phyloP scores from a whole-genome alignment of 352 stramenopile genomes.

The Salisapilia sapeloensis region DNA sequence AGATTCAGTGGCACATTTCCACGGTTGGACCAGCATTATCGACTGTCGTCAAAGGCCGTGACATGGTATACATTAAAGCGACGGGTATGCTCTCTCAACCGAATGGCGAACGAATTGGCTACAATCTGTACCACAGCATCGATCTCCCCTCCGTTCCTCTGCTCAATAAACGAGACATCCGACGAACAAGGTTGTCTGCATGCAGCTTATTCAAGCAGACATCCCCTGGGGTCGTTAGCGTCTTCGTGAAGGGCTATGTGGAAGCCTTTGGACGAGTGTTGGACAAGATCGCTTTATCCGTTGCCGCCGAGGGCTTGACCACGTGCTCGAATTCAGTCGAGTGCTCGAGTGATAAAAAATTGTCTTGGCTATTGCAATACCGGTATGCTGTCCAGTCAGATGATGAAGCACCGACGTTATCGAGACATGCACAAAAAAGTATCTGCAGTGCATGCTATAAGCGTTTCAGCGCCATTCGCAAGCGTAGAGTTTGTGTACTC shows the following conservation, averaged over 20 bases:
- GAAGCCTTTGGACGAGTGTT: too few relatives aligned
- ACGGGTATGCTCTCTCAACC: slow-evolving; percentile 14
- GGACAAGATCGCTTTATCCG: slow-evolving; percentile 10
- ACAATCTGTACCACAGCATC: slow-evolving; percentile 22
- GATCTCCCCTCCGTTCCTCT: not conserved
- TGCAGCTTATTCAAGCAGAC: not conserved
- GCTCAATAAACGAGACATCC: not conserved
- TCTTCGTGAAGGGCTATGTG: too few relatives aligned
- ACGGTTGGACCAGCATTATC: not conserved
- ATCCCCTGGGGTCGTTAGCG: too few relatives aligned
- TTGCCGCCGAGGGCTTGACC: slow-evolving; percentile 5
- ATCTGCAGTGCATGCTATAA: too few relatives aligned
- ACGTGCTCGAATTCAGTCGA: slow-evolving; percentile 7
- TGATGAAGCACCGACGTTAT: too few relatives aligned
- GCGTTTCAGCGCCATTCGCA: too few relatives aligned
- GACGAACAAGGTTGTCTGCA: not conserved
- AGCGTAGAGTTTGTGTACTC: too few relatives aligned
- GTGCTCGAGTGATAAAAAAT: slow-evolving; percentile 6
- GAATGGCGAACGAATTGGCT: slow-evolving; percentile 26
- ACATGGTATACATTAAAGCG: slow-evolving; percentile 36
- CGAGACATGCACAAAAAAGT: too few relatives aligned
- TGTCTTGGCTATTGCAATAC: too few relatives aligned
- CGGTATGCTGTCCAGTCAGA: too few relatives aligned
- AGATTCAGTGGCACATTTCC: slow-evolving; percentile 13
- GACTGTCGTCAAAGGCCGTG: slow-evolving; percentile 21